phyloP scores from a whole-genome alignment of 768 basidiomycete species.

The Omphalotus guepiniiformis region DNA sequence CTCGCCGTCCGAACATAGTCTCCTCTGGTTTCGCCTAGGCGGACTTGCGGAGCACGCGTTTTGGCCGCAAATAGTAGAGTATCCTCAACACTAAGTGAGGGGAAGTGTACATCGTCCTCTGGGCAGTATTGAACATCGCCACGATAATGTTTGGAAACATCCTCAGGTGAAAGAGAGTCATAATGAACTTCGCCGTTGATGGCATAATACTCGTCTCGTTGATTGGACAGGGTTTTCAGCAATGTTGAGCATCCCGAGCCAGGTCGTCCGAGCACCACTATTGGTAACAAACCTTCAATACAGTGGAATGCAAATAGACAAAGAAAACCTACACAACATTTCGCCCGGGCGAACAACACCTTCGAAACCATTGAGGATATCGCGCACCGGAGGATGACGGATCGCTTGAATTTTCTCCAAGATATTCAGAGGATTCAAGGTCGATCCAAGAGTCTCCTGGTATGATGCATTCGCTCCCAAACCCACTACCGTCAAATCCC shows the following conservation, averaged over 20 bases:
- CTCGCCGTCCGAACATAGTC: conserved; percentile 42
- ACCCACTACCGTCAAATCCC: conserved; percentile 56
- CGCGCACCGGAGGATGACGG: conserved; percentile 59
- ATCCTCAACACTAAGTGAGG: conserved; percentile 75
- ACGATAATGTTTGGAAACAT: conserved; percentile 61
- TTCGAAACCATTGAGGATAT: conserved; percentile 60
- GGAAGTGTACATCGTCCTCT: conserved; percentile 85
- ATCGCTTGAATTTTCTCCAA: conserved; percentile 37
- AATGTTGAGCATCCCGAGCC: conserved; percentile 84
- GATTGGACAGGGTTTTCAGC: conserved; percentile 78
- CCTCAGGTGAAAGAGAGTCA: conserved; percentile 64
- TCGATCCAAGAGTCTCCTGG: conserved; percentile 59
- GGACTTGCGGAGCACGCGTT: conserved; percentile 60
- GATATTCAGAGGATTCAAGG: conserved; percentile 49
- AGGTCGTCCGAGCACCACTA: conserved; percentile 83
- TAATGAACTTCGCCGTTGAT: conserved; percentile 73
- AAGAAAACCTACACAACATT: conserved; percentile 61
- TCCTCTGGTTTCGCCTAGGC: conserved; percentile 41
- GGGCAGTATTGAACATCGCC: conserved; percentile 82
- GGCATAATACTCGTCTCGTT: conserved; percentile 59
- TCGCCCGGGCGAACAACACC: conserved; percentile 66
- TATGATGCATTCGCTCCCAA: conserved; percentile 50
- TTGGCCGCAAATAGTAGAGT: conserved; percentile 68
- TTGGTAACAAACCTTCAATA: background rate
- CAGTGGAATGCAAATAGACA: background rate